Conservation (phyloP, 139 green algal genomes). For the Haematococcus sp. region DNA sequence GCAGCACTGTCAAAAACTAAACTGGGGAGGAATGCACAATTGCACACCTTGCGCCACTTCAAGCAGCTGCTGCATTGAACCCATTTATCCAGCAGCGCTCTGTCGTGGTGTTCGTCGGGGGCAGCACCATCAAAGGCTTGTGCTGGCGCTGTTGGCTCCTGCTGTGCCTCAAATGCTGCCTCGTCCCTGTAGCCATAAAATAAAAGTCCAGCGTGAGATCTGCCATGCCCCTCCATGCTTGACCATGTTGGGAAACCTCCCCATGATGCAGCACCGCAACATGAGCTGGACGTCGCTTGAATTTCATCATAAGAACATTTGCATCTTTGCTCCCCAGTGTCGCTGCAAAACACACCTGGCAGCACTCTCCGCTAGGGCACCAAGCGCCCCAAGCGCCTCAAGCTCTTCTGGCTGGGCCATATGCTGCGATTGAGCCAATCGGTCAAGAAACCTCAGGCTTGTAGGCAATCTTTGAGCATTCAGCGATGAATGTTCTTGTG, state of each 20-base stretch:
- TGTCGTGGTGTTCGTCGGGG: neutral
- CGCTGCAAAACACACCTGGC: slow-evolving; percentile 33
- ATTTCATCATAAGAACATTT: too few relatives aligned
- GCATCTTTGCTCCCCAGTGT: too few relatives aligned
- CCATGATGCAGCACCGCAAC: neutral
- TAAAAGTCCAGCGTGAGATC: neutral
- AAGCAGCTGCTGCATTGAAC: slow-evolving; percentile 78
- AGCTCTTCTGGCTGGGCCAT: slow-evolving; percentile 27
- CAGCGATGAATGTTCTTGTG: too few relatives aligned
- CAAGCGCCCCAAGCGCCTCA: slow-evolving; percentile 50
- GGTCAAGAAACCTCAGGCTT: too few relatives aligned
- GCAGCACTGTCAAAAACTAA: neutral
- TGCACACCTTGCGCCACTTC: slow-evolving; percentile 78
- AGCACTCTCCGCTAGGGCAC: slow-evolving; percentile 44
- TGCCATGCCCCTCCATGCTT: neutral
- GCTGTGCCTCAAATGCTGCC: too few relatives aligned
- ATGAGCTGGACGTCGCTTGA: too few relatives aligned
- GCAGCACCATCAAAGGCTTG: neutral
- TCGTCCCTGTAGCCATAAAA: neutral
- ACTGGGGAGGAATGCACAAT: neutral
- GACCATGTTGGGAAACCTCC: neutral
- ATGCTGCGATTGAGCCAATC: too few relatives aligned
- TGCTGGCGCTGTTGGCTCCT: neutral
- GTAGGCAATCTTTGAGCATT: too few relatives aligned
- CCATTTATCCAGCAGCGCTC: slow-evolving; percentile 75